Evolutionary conservation across 768 basidiomycete species (phyloP), one percentile per base, ranked within the genome.

Genomic region (Royoungia palumana): DNA sequence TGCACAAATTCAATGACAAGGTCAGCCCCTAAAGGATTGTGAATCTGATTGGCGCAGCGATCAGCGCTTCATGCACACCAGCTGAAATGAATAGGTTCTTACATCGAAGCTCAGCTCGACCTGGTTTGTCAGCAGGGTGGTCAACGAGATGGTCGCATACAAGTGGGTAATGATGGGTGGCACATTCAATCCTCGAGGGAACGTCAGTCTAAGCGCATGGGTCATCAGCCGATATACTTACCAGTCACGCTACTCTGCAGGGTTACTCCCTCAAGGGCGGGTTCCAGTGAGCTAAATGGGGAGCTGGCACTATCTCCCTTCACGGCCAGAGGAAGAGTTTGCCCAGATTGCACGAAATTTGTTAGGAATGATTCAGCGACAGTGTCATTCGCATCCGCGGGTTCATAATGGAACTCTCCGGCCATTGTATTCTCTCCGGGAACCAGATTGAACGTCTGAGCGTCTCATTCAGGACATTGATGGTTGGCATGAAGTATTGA

Each of bases 391-490:
- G 81, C 75, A 62, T 86, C 63, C 10, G 73, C 72, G 1, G 86
- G 85, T 54, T 75, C 69, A 56, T 89, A 89, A 50, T 76, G 83
- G 71, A 89, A 87, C 58, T 86, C 82, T 3, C 82, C 71, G 0
- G 71, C 44, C 20, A 81, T 58, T 2, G 56, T 59, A 53, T 87
- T 84, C 37, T 70, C 59, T 37, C 84, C 85, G 4, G 85, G 84
- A 17, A 73, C 65, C 36, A 87, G 70, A 51, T 80, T 57, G 51
- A 86, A 81, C 14, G 71, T 56, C 83, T 85, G 50, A 17, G 35
- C 17, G 42, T 41, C 54, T 20, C 12, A 49, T 34, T 28, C n/a
- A 52, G 19, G 8, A 6, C 4, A 40, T 8, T 30, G 36, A 4
- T 36, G 4, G 14, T 12, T 17, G 5, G 21, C 34, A 5, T 25